Evolutionary conservation across 2,329 filamentous ascomycete species (phyloP), one percentile per base, ranked within the genome.

Genomic region (Acarospora socialis): DNA sequence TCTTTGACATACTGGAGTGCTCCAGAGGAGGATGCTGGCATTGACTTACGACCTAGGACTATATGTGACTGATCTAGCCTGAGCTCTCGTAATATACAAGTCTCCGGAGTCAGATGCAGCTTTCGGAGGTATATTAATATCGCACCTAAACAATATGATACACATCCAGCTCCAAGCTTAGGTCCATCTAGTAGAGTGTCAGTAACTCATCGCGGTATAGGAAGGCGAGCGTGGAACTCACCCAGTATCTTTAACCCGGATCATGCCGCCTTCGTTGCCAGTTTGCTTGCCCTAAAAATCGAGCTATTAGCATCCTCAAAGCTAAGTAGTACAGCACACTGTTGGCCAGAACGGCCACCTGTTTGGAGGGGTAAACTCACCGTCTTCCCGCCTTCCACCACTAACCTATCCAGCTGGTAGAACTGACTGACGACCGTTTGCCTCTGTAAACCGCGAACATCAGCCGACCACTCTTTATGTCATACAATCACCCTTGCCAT

Each of bases 401-500:
- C 90, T 57, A 98, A 68, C 50, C 75, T 70, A 52, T 95, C 86
- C 40, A 92, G 57, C 59, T 94, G 81, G 62, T 82, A 95, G 60
- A 95, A 95, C 53, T 92, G 81, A 53, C 84, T 92, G 50, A 98
- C 73, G 30, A 90, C 70, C 7, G 87, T 92, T 78, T 95, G 90
- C 53, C 90, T 77, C 90, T 95, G 62, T 47, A 38, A 18, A 19
- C 15, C 9, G n/a, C 31, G 8, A 52, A 68, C 40, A 69, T 50
- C 33, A 19, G 34, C 19, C 7, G 14, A 5, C 14, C 18, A 14
- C 7, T 26, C 10, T 22, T 15, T 24, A 4, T 13, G 27, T 30
- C 32, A 39, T 19, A 13, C 10, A 34, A 12, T 19, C 19, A 20
- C 12, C 17, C 30, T 23, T n/a, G n/a, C n/a, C n/a, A n/a, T n/a